Conservation (phyloP, 2,329 filamentous ascomycete species). For the Sphaerulina vaccinii region DNA sequence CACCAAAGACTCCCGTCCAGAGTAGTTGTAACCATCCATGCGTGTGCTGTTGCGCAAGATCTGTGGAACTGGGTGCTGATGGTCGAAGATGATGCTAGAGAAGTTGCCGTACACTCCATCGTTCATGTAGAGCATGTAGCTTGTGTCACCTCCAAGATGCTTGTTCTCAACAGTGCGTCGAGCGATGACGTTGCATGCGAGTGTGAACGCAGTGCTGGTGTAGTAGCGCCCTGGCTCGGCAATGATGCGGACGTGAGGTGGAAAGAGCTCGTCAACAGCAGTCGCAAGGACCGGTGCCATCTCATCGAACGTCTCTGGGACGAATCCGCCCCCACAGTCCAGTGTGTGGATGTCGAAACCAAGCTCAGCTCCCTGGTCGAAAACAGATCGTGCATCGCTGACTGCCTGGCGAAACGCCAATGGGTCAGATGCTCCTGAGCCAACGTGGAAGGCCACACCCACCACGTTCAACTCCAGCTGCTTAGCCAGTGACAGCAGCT, state of each 20-base stretch:
- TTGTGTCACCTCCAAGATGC: constrained; percentile 55
- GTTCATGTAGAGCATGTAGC: constrained; percentile 97
- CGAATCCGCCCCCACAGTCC: constrained; percentile 93
- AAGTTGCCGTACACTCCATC: constrained; percentile 98
- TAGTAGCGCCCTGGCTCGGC: constrained; percentile 97
- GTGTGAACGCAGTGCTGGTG: constrained; percentile 86
- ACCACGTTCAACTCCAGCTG: constrained; percentile 85
- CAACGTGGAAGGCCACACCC: constrained; percentile 96
- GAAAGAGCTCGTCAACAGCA: constrained; percentile 86
- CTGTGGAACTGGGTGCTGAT: constrained; percentile 85
- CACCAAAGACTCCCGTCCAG: constrained; percentile 26
- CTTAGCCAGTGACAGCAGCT: constrained; percentile 76
- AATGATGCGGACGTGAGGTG: constrained; percentile 78
- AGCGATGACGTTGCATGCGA: constrained; percentile 94
- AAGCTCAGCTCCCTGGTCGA: constrained; percentile 74
- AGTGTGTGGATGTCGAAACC: constrained; percentile 83
- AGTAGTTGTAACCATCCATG: constrained; percentile 35
- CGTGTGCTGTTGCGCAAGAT: constrained; percentile 54
- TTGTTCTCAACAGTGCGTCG: constrained; percentile 82
- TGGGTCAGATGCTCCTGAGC: constrained; percentile 94
- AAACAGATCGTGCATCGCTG: constrained; percentile 81
- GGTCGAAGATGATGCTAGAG: constrained; percentile 98
- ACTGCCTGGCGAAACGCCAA: constrained; percentile 87
- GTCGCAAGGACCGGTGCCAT: constrained; percentile 79
- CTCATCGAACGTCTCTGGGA: constrained; percentile 82